Conservation (phyloP, 192 early-diverging fungal genomes). For the Lobosporangium transversale region DNA sequence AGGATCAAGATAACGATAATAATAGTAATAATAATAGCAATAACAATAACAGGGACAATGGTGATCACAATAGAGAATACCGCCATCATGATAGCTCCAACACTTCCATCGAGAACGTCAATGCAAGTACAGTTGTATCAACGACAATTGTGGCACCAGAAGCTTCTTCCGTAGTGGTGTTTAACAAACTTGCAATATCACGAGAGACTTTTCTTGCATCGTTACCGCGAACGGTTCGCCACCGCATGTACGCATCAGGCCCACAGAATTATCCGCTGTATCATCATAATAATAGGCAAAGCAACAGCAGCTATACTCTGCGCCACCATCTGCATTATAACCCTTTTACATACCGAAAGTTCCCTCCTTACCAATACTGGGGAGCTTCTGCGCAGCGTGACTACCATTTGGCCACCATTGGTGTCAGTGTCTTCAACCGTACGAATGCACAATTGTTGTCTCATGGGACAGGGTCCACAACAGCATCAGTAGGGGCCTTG, state of each 20-base stretch:
- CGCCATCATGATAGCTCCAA: no score
- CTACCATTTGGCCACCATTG: constrained; percentile 41
- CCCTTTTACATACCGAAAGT: constrained; percentile 36
- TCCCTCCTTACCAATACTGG: constrained; percentile 43
- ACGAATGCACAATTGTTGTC: neutral
- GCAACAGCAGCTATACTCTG: constrained; percentile 5
- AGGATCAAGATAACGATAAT: neutral
- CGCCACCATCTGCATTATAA: constrained; percentile 25
- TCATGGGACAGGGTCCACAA: no score
- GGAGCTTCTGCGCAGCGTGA: constrained; percentile 36
- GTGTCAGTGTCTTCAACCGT: neutral
- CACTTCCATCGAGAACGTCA: no score
- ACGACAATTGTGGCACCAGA: neutral
- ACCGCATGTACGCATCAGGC: constrained; percentile 3
- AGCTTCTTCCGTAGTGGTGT: constrained; percentile 4
- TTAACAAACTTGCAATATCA: constrained; percentile 6
- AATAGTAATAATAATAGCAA: neutral
- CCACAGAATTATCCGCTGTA: neutral
- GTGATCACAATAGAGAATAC: no score
- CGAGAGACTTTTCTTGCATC: constrained; percentile 9
- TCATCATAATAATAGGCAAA: neutral
- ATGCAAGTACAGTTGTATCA: no score
- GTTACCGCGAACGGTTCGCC: constrained; percentile 10
- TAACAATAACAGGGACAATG: neutral
- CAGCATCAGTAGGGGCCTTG: no score